These are phyloP conservation scores for Fusarium neocosmosporiellum DNA, from an alignment of 2,329 filamentous ascomycete genomes.

Conservation along the genomic window DNA sequence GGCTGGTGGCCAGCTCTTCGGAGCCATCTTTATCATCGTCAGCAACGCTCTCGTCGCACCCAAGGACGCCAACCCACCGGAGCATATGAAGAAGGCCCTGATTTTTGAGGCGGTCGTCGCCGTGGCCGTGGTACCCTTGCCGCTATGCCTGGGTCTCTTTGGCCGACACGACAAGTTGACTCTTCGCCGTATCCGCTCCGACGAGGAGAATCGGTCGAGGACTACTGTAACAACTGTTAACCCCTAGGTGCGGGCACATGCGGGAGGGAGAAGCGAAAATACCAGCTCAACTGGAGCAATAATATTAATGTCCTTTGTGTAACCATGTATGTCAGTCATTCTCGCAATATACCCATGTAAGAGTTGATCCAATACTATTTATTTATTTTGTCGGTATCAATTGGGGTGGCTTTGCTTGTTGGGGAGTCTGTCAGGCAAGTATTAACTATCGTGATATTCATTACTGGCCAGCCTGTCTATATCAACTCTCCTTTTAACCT, in stretches of 20 bases:
- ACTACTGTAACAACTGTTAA: conserved; percentile 32
- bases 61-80: conserved; percentile 65
- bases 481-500: not conserved
- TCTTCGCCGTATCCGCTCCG: conserved; percentile 62
- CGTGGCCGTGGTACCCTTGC: conserved; percentile 72
- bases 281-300: not conserved
- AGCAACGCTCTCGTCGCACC: conserved; percentile 78
- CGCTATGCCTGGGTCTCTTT: conserved; percentile 76
- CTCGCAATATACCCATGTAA: conserved; percentile 39
- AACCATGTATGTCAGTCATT: conserved; percentile 28
- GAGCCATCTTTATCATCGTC: conserved; percentile 85
- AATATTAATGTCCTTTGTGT: conserved; percentile 18
- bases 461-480: not conserved
- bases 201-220: conserved; percentile 45
- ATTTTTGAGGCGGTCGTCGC: conserved; percentile 83
- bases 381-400: not conserved
- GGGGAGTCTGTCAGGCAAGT: not conserved
- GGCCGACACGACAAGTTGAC: conserved; percentile 65
- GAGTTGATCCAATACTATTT: conserved; percentile 14
- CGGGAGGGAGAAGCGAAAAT: not conserved
- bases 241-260: conserved; percentile 13
- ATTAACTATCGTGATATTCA: not conserved
- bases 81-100: conserved; percentile 79
- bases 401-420: not conserved
- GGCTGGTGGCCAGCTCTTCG: conserved; percentile 86